Percentiles rank a stretch among this genome's conserved stretches.
Evolutionary conservation across 495 filamentous ascomycete genomes (phyloP).

Genomic region (Aspergillus heteromorphus): DNA sequence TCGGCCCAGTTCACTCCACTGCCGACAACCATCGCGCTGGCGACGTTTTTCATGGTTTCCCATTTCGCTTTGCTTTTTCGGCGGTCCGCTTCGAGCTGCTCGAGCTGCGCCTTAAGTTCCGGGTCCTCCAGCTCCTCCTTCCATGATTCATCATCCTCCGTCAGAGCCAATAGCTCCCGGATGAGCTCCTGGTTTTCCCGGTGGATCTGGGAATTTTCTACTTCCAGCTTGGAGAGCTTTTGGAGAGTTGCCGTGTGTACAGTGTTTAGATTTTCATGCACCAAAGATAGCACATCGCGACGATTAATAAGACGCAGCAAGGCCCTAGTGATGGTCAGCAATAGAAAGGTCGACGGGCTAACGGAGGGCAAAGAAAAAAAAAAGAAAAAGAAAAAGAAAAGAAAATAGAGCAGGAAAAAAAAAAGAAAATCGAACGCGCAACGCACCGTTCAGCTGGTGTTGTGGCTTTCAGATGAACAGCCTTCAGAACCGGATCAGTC

Average conservation of each 20-base stretch:
- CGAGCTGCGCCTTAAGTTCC: slow-evolving; percentile 47
- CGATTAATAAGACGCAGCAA: slow-evolving; percentile 59
- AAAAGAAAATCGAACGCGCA: neutral
- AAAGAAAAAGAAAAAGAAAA: neutral
- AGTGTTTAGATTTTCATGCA: slow-evolving; percentile 51
- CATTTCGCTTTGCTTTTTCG: slow-evolving; percentile 55
- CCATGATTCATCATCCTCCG: slow-evolving; percentile 49
- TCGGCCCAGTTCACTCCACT: slow-evolving; percentile 82
- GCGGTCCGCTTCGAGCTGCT: slow-evolving; percentile 50
- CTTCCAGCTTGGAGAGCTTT: slow-evolving; percentile 49
- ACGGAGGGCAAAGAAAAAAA: no score
- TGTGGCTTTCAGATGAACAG: slow-evolving; percentile 65
- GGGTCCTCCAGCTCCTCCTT: slow-evolving; percentile 46
- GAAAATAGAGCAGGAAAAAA: neutral
- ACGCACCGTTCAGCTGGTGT: slow-evolving; percentile 62
- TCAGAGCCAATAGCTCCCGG: slow-evolving; percentile 53
- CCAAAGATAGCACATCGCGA: slow-evolving; percentile 59
- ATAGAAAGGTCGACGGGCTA: neutral
- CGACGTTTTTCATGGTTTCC: slow-evolving; percentile 69
- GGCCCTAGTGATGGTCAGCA: slow-evolving; percentile 41
- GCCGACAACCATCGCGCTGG: slow-evolving; percentile 68
- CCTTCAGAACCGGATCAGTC: slow-evolving; percentile 69
- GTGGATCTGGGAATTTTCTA: slow-evolving; percentile 48
- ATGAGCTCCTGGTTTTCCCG: slow-evolving; percentile 59
- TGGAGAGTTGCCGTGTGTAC: slow-evolving; percentile 42